Conservation (phyloP, 148 eudicot species). For the Fagopyrum esculentum region DNA sequence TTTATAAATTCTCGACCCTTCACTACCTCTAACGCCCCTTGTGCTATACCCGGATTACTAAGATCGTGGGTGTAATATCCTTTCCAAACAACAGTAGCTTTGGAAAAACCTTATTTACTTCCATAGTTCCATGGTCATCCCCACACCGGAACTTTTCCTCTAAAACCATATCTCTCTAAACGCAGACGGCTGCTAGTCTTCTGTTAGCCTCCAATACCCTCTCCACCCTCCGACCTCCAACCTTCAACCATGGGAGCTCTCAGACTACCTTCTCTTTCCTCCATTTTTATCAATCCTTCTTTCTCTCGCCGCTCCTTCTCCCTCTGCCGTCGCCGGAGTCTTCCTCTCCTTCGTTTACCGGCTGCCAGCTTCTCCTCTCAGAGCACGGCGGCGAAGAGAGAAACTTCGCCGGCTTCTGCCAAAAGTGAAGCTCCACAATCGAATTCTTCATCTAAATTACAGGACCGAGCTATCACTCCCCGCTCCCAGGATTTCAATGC, state of each 20-base stretch:
- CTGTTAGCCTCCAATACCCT: not conserved
- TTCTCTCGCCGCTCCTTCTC: constrained; percentile 27
- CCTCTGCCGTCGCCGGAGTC: constrained; percentile 22
- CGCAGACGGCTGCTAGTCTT: not conserved
- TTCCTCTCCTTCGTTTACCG: constrained; percentile 20
- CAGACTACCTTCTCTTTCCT: constrained; percentile 39
- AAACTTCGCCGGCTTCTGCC: constrained; percentile 18
- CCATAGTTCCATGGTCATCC: not conserved
- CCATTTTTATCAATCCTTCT: constrained; percentile 25
- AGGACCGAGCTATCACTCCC: constrained; percentile 60
- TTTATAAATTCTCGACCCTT: too few species aligned
- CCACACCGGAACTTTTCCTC: not conserved
- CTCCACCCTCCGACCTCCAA: not conserved
- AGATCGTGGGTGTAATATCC: too few species aligned
- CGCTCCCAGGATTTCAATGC: constrained; percentile 87
- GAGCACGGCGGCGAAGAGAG: constrained; percentile 29
- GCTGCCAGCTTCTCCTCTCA: constrained; percentile 29
- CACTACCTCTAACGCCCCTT: too few species aligned
- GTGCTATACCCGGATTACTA: too few species aligned
- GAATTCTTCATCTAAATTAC: constrained; percentile 24
- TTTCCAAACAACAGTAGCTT: too few species aligned
- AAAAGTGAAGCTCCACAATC: constrained; percentile 8
- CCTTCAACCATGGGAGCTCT: constrained; percentile 48
- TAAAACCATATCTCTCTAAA: constrained; percentile 3
- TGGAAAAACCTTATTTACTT: not conserved